Conservation (phyloP, 495 filamentous ascomycete species). For the Neurospora sp. region DNA sequence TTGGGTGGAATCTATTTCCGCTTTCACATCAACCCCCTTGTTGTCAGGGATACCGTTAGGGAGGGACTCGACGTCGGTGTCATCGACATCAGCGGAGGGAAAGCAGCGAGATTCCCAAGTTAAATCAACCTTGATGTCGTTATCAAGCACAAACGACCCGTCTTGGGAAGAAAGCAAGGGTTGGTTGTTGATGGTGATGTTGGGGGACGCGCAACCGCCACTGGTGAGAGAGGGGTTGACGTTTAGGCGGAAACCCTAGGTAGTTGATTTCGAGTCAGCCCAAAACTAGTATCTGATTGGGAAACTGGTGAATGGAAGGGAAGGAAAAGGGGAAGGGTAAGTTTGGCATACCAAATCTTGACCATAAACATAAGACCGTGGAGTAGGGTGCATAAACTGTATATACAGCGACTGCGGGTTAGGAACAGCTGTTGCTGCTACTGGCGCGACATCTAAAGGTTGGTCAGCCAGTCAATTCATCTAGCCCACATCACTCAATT, state of each 20-base stretch:
- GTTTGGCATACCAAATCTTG: constrained; percentile 1
- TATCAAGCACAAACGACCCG: constrained; percentile 19
- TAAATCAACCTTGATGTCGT: constrained; percentile 19
- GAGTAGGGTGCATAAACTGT: neutral
- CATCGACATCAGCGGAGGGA: no score
- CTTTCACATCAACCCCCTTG: neutral
- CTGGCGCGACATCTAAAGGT: neutral
- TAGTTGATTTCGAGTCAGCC: no score
- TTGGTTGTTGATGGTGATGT: constrained; percentile 25
- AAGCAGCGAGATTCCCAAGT: constrained; percentile 28
- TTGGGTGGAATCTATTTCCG: neutral
- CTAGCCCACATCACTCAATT: neutral
- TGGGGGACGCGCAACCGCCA: constrained; percentile 24
- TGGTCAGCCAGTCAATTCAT: neutral
- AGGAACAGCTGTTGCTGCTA: neutral
- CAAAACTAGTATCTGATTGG: neutral
- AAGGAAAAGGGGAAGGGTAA: neutral
- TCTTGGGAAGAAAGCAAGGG: constrained; percentile 21
- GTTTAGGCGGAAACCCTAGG: constrained; percentile 20
- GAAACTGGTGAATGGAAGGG: neutral
- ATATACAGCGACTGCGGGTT: neutral
- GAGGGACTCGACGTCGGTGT: constrained; percentile 25
- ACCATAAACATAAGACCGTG: neutral
- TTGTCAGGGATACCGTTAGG: neutral
- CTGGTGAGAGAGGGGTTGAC: constrained; percentile 14